Evolutionary conservation across 2,329 filamentous ascomycete genomes (phyloP), one percentile per base, ranked within the genome.

Genomic region (Phyllosticta paracitricarpa): DNA sequence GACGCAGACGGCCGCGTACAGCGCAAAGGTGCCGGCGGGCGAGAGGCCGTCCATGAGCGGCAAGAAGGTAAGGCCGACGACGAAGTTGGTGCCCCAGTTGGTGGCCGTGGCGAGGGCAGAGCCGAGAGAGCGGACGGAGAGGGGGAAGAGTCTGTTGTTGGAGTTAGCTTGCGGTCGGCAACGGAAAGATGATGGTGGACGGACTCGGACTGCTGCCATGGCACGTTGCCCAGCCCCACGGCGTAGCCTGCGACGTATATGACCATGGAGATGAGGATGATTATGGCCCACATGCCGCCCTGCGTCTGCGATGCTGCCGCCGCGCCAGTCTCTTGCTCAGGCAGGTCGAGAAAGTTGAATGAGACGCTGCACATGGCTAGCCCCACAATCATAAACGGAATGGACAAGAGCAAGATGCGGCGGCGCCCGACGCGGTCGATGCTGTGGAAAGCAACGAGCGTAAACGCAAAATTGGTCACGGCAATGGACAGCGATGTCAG

Each of bases 151-250:
- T 56, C 66, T 68, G 54, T 1, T 9, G 17, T 22, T 55, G 19
- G 51, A 7, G 10, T 24, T 24, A 48, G 14, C 19, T 33, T 10
- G 35, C n/a, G 17, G 4, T 14, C 40, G 4, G 24, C 4, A 24
- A 22, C 10, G 5, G 25, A 8, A 28, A 17, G n/a, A 14, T 22
- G 24, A 54, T 52, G 30, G 33, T 24, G 53, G 14, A 66, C 65
- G 17, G 71, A 82, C 76, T 97, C 93, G 67, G 87, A 90, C 76
- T 96, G 92, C 81, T 96, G 93, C 93, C 93, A 97, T 0, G 93
- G 92, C 2, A 97, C 91, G 68, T 91, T 95, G 8, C 93, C 93
- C 2, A 97, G 81, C 2, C 93, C 93, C 1, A 92, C 79, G 1
- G 93, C 93, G 71, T 95, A 97, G 0, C 87, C 81, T 8, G 89